Conservation (phyloP, 768 basidiomycete genomes). For the Naematelia aurantialba region DNA sequence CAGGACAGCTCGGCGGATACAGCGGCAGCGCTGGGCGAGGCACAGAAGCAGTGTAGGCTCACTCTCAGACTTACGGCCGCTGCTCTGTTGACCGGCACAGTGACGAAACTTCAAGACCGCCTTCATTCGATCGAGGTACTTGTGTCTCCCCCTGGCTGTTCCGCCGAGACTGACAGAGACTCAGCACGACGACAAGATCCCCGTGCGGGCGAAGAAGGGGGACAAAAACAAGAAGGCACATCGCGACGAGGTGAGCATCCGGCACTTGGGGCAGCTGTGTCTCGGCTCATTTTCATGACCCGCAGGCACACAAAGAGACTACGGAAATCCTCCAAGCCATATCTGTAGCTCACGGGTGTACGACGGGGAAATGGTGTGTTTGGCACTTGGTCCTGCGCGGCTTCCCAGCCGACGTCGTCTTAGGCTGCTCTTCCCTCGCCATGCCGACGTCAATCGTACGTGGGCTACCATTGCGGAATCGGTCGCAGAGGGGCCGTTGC, state of each 20-base stretch:
- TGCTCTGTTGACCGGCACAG: conserved; percentile 14
- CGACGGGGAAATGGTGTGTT: conserved; percentile 31
- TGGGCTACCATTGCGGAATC: conserved; percentile 23
- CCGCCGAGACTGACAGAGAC: no score
- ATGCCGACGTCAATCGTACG: conserved; percentile 16
- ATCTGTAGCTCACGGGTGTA: conserved; percentile 14
- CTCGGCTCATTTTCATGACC: not conserved
- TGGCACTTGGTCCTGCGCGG: not conserved
- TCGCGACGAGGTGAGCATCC: conserved; percentile 20
- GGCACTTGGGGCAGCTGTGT: not conserved
- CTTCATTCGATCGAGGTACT: conserved; percentile 18
- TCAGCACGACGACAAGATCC: conserved; percentile 18
- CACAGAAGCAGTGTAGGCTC: conserved; percentile 11
- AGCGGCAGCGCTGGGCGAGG: conserved; percentile 9
- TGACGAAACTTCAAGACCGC: conserved; percentile 9
- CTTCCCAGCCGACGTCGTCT: no score
- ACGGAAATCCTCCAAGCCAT: conserved; percentile 11
- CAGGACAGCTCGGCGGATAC: not conserved
- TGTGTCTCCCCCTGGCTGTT: not conserved
- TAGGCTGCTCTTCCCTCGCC: conserved; percentile 23
- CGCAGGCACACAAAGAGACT: conserved; percentile 20
- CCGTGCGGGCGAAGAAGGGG: conserved; percentile 18
- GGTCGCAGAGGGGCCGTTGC: conserved; percentile 25
- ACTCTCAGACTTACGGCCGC: not conserved
- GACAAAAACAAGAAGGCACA: conserved; percentile 21